Evolutionary conservation across 306 rosid species (phyloP).

Genomic region (Quercus dentata): DNA sequence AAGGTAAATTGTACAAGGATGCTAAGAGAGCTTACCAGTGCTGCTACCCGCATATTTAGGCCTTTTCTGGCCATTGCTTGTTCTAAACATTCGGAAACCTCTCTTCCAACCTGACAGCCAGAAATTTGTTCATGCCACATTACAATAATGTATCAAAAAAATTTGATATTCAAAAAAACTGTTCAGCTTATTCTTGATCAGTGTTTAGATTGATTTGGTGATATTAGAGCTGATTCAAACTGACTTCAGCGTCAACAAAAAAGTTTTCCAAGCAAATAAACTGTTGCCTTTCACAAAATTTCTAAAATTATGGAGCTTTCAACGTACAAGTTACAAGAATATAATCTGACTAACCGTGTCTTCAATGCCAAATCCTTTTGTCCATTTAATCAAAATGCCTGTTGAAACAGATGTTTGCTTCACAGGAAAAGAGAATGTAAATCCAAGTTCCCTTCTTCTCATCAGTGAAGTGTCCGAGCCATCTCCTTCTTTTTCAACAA

Average conservation of each 20-base stretch:
- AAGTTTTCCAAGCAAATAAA: not conserved
- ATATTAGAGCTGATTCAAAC: slow-evolving; percentile 1
- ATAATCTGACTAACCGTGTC: slow-evolving; percentile 67
- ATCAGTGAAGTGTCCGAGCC: slow-evolving; percentile 39
- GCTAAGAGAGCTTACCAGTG: slow-evolving; percentile 54
- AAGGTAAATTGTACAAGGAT: not conserved
- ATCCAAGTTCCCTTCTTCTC: slow-evolving; percentile 73
- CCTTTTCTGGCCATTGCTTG: slow-evolving; percentile 64
- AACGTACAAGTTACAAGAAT: slow-evolving; percentile 9
- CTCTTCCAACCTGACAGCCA: slow-evolving; percentile 74
- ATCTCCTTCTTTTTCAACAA: slow-evolving; percentile 59
- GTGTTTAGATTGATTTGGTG: not conserved
- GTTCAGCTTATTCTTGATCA: not conserved
- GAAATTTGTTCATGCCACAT: not conserved
- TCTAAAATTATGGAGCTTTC: slow-evolving; percentile 12
- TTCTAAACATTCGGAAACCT: slow-evolving; percentile 69
- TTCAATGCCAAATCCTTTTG: slow-evolving; percentile 70
- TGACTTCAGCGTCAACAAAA: slow-evolving; percentile 10
- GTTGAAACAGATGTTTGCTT: slow-evolving; percentile 72
- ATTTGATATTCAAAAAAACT: not conserved
- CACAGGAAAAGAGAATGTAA: slow-evolving; percentile 91
- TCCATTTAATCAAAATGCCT: slow-evolving; percentile 87
- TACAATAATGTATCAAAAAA: too few species aligned
- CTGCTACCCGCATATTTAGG: slow-evolving; percentile 69
- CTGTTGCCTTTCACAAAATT: slow-evolving; percentile 3